Evolutionary conservation across 2,329 filamentous ascomycete species (phyloP), one percentile per base, ranked within the genome.

Genomic region (Alternaria viburni): DNA sequence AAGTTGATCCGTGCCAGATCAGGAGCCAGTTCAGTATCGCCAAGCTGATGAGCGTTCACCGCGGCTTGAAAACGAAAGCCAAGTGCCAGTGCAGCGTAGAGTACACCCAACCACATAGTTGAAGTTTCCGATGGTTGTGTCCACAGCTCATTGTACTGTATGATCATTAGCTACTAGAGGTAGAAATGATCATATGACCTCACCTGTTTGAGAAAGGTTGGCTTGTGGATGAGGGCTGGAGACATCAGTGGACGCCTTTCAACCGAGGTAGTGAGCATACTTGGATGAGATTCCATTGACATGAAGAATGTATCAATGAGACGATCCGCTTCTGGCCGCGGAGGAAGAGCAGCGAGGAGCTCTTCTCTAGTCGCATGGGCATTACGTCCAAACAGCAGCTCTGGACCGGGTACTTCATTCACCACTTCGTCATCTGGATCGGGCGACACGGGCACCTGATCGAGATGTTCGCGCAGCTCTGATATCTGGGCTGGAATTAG

Each of bases 121-220:
- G 82, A 72, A 3, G 75, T 74, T 17, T 69, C 69, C 10, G 73
- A 76, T 2, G 79, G 81, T 41, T 78, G 72, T n/a, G 63, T 57
- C 83, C 83, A 85, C 64, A 85, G 84, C 3, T 66, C 52, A 26
- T 80, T 75, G 57, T 84, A 84, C 79, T 83, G 51, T 7, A 15
- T 32, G 26, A 4, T 11, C 8, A 45, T 74, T 32, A 72, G 63
- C n/a, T 21, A 17, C 5, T 5, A 8, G 11, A 23, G 11, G 26
- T 17, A 2, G 9, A 7, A 5, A 32, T 21, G 1, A 23, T 6
- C 8, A 5, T 5, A 10, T n/a, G 46, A 4, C 5, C 69, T 61
- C 43, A 73, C 74, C 61, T 75, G 69, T 45, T 66, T 69, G 23
- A 72, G 46, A 50, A 76, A 77, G 3, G 74, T 77, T 6, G 75